A percentile compares a stretch with the other conserved stretches of the same genome.
Conservation (phyloP, 352 stramenopile genomes). For the Nothophytophthora sp. region DNA sequence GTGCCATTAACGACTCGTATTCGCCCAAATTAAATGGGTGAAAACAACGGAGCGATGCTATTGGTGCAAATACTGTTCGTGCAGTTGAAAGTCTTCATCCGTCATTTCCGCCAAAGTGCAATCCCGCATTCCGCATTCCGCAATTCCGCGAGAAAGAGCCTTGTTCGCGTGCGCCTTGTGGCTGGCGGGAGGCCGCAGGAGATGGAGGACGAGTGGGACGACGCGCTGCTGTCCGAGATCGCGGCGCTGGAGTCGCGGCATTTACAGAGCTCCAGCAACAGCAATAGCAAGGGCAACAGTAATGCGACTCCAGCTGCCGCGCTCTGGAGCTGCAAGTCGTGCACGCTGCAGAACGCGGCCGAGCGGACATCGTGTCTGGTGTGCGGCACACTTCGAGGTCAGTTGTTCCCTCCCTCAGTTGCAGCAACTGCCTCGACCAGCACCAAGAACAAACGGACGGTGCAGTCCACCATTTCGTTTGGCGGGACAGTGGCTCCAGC, state of each 20-base stretch:
- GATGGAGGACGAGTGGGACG: slow-evolving; percentile 81
- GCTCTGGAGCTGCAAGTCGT: slow-evolving; percentile 52
- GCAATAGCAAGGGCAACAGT: slow-evolving; percentile 4
- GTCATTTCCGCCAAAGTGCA: no score
- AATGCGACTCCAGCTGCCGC: background rate
- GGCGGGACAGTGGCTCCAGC: slow-evolving; percentile 11
- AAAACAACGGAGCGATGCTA: background rate
- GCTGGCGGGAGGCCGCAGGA: slow-evolving; percentile 8
- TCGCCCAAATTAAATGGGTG: no score
- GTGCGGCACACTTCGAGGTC: slow-evolving; percentile 50
- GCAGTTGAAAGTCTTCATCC: no score
- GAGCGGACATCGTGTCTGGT: slow-evolving; percentile 39
- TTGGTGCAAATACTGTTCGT: slow-evolving; percentile 4
- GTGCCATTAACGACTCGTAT: no score
- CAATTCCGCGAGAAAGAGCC: background rate
- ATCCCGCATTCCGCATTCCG: background rate
- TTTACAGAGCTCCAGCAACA: slow-evolving; percentile 13
- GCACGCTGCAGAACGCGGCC: slow-evolving; percentile 60
- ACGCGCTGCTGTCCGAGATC: slow-evolving; percentile 73
- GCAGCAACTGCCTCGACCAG: background rate
- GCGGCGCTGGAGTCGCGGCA: slow-evolving; percentile 59
- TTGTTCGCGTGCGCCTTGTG: slow-evolving; percentile 8
- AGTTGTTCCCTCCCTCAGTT: slow-evolving; percentile 20
- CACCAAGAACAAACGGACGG: slow-evolving; percentile 32
- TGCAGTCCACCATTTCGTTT: slow-evolving; percentile 73